Conservation (phyloP, 2,329 filamentous ascomycete species). For the Phialocephala subalpina region DNA sequence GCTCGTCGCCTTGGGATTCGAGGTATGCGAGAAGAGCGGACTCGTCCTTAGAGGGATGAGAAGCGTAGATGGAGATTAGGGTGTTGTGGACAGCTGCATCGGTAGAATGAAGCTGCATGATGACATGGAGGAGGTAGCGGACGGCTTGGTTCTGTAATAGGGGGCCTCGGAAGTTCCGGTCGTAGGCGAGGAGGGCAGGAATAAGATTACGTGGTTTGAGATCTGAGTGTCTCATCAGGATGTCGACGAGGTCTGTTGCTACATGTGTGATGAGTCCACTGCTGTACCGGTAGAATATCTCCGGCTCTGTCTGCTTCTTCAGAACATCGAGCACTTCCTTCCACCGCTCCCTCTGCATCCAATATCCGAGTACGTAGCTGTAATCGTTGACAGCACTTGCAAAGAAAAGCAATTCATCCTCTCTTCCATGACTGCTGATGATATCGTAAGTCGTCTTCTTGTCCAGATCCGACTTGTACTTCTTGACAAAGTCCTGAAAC, state of each 20-base stretch:
- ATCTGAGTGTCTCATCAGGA: conserved; percentile 89
- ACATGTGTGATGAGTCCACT: conserved; percentile 95
- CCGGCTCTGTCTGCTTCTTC: conserved; percentile 90
- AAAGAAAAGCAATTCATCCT: conserved; percentile 91
- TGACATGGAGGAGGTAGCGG: conserved; percentile 91
- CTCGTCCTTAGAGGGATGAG: conserved; percentile 83
- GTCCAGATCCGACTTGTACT: conserved; percentile 88
- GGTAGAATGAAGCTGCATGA: conserved; percentile 83
- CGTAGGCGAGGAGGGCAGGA: conserved; percentile 92
- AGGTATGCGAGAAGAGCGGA: conserved; percentile 87
- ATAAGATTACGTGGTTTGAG: conserved; percentile 89
- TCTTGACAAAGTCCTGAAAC: conserved; percentile 87
- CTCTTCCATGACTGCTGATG: conserved; percentile 92
- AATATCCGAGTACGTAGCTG: conserved; percentile 94
- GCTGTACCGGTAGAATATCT: conserved; percentile 96
- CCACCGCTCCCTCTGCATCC: conserved; percentile 97
- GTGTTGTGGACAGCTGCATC: conserved; percentile 96
- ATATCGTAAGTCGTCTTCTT: conserved; percentile 94
- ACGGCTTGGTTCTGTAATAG: conserved; percentile 87
- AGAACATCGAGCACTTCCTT: conserved; percentile 84
- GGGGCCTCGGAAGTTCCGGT: conserved; percentile 75
- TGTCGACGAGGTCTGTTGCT: conserved; percentile 87
- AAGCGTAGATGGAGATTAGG: conserved; percentile 93
- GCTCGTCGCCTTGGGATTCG: conserved; percentile 86
- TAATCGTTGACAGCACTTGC: conserved; percentile 90